Evolutionary conservation across 2,329 filamentous ascomycete genomes (phyloP).

Genomic region (Fusarium cyanostomum): DNA sequence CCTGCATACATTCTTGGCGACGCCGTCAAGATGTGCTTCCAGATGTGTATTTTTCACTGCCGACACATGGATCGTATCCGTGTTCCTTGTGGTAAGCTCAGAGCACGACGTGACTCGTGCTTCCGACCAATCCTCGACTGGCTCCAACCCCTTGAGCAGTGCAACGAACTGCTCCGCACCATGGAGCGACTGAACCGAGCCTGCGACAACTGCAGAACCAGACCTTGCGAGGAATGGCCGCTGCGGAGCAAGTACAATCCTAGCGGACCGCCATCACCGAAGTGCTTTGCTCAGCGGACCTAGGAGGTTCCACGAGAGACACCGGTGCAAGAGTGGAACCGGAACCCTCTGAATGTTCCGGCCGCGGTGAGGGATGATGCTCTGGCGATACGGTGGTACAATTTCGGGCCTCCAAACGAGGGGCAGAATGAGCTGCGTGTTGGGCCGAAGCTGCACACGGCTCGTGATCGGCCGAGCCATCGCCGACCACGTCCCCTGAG

Average conservation of each 20-base stretch:
- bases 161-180: not conserved
- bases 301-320: not conserved
- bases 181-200: not conserved
- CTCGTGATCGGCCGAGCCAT: slow-evolving; percentile 1
- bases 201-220: slow-evolving; percentile 12
- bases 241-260: not conserved
- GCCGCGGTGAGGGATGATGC: not conserved
- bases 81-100: slow-evolving; percentile 9
- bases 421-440: not conserved
- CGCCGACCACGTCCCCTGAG: not conserved
- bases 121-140: slow-evolving; percentile 8
- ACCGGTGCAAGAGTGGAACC: not conserved
- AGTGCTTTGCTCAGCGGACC: not conserved
- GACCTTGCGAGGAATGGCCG: not conserved
- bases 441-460: not conserved
- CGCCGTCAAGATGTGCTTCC: slow-evolving; percentile 32
- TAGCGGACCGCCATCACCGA: not conserved
- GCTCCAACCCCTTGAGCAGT: slow-evolving; percentile 1
- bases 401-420: not conserved
- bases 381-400: not conserved
- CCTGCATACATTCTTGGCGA: not conserved
- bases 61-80: slow-evolving; percentile 30
- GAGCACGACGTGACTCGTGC: not conserved
- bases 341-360: not conserved
- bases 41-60: slow-evolving; percentile 33